Evolutionary conservation across 495 filamentous ascomycete species (phyloP).

Genomic region (Glonium stellatum): DNA sequence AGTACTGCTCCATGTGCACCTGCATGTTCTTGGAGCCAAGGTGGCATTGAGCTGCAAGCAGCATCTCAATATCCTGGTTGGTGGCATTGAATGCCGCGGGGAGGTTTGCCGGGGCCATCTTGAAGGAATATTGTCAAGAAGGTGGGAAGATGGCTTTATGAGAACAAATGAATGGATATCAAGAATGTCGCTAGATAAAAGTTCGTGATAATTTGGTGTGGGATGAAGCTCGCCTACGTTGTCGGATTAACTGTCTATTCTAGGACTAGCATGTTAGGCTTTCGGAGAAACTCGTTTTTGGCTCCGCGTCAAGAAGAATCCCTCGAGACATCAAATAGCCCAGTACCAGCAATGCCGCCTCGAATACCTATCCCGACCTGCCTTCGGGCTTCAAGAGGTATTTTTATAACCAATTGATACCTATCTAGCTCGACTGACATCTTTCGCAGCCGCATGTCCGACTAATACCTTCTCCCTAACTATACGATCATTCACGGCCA

Average conservation of each 20-base stretch:
- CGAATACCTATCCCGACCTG: conserved; percentile 60
- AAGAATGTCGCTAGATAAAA: neutral
- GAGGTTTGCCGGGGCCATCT: conserved; percentile 89
- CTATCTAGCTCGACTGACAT: conserved; percentile 5
- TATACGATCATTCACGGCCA: conserved; percentile 45
- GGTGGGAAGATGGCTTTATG: conserved; percentile 37
- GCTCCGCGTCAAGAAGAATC: neutral
- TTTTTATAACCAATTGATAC: neutral
- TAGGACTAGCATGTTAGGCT: neutral
- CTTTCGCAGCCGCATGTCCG: conserved; percentile 5
- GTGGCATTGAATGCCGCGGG: conserved; percentile 84
- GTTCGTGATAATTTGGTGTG: conserved; percentile 6
- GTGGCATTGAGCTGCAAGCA: conserved; percentile 92
- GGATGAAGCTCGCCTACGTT: neutral
- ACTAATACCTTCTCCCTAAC: conserved; percentile 13
- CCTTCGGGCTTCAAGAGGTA: conserved; percentile 57
- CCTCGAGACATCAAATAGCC: neutral
- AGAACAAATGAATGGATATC: neutral
- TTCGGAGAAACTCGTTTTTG: neutral
- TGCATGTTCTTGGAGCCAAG: conserved; percentile 98
- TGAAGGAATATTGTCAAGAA: conserved; percentile 51
- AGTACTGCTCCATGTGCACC: conserved; percentile 98
- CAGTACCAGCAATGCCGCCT: conserved; percentile 58
- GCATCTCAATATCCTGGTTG: conserved; percentile 93
- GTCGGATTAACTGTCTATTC: neutral